Base-by-base conservation (phyloP, 768 basidiomycete species). In the Pluteus cervinus region DNA sequence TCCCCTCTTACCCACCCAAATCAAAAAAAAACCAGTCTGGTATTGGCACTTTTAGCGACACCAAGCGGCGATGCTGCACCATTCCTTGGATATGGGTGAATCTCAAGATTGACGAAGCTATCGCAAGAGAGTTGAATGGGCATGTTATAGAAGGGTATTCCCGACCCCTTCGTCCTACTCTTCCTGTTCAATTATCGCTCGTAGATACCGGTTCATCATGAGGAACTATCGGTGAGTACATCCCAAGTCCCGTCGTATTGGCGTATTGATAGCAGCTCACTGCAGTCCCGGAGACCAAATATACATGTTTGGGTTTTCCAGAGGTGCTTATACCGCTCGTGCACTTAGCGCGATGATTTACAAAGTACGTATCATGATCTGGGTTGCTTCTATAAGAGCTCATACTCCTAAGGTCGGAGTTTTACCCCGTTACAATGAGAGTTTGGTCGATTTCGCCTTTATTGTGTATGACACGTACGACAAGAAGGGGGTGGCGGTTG, bases 401-500 rank as follows among this genome's bases (percentile, higher is more conserved):
- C 23, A 21, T 15, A 12, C 6, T 14, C 4, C 11, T 10, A 15
- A 58, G 54, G 50, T 62, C 11, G 60, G 60, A 3, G 43, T 62
- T 10, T 49, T 62, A 5, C 57, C 58, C 0, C 41, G 49, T 2
- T 48, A 50, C 34, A 62, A 62, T 20, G 47, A 54, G 26, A 50
- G 58, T 30, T 58, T 60, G 21, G 45, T 62, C 8, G 57, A 59
- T 18, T 62, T 62, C 22, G 60, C 58, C 10, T 62, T 60, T 41
- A 48, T 52, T 12, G 52, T 62, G 38, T 62, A 58, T 40, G 53
- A 53, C 21, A 46, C 45, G 7, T 49, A 49, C 0, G 58, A 53
- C 16, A 43, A 56, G 5, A 31, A 42, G 14, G 60, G 60, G 5
- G 52, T 52, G 40, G 49, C 53, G 20, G 53, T 57, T 11, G 54